Evolutionary conservation across 768 basidiomycete species (phyloP).

Genomic region (Pholiota microspora): DNA sequence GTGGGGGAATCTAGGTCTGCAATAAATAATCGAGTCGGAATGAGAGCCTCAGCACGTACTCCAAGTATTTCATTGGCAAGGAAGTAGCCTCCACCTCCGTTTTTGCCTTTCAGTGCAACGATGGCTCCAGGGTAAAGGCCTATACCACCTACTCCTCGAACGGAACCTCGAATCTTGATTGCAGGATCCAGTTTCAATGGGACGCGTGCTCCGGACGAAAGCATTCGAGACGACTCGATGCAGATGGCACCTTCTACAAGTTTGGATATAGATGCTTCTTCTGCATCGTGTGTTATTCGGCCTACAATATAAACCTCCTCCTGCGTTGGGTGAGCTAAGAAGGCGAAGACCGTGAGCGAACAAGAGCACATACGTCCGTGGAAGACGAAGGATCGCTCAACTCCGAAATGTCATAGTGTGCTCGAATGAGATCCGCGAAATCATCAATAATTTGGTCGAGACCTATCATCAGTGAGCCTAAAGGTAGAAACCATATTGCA

Average conservation of each 20-base stretch:
- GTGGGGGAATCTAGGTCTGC: constrained; percentile 56
- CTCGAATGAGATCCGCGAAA: constrained; percentile 69
- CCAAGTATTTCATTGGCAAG: constrained; percentile 76
- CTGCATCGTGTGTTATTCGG: constrained; percentile 68
- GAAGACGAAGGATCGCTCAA: constrained; percentile 66
- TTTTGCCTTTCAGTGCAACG: constrained; percentile 81
- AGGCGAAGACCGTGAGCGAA: constrained; percentile 3
- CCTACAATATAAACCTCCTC: constrained; percentile 71
- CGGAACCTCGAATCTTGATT: constrained; percentile 63
- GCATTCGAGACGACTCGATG: constrained; percentile 82
- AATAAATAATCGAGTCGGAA: neutral
- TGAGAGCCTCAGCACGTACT: constrained; percentile 43
- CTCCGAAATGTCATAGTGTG: constrained; percentile 68
- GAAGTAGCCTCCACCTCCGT: constrained; percentile 90
- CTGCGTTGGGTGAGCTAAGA: constrained; percentile 28
- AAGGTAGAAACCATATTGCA: neutral
- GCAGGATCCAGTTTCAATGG: constrained; percentile 68
- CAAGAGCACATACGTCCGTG: constrained; percentile 36
- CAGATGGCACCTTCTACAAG: constrained; percentile 71
- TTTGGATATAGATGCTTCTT: constrained; percentile 55
- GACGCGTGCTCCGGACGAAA: constrained; percentile 64
- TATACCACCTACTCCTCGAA: constrained; percentile 59
- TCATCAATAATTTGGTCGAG: constrained; percentile 90
- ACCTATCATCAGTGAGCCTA: constrained; percentile 34
- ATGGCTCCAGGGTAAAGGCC: constrained; percentile 90